Evolutionary conservation across 495 filamentous ascomycete species (phyloP).

Genomic region (Amorphotheca resinae): DNA sequence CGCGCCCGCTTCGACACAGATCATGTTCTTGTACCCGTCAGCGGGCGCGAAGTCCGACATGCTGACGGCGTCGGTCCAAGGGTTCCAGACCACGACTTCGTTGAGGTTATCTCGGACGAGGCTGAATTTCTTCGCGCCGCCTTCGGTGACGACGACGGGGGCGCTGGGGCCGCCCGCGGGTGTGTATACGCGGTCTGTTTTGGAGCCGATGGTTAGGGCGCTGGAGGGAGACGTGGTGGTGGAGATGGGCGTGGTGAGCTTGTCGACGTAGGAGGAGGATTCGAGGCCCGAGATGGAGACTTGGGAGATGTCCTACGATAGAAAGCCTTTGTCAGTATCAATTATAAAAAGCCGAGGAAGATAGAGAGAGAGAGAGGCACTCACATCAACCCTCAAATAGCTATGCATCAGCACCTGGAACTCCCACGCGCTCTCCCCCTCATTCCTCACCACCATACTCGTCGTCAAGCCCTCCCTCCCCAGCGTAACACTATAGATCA

Average conservation of each 20-base stretch:
- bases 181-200: slow-evolving; percentile 73
- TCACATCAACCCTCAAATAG: slow-evolving; percentile 70
- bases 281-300: slow-evolving; percentile 61
- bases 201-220: slow-evolving; percentile 46
- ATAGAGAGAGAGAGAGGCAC: slow-evolving; percentile 16
- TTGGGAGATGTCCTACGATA: slow-evolving; percentile 55
- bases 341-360: not conserved
- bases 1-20: slow-evolving; percentile 84
- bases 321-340: slow-evolving; percentile 1
- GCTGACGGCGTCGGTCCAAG: slow-evolving; percentile 74
- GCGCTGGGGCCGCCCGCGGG: slow-evolving; percentile 14
- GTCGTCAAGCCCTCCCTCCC: slow-evolving; percentile 63
- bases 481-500: slow-evolving; percentile 88
- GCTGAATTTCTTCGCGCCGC: slow-evolving; percentile 50
- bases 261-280: slow-evolving; percentile 65
- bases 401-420: slow-evolving; percentile 89
- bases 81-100: slow-evolving; percentile 96
- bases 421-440: slow-evolving; percentile 67
- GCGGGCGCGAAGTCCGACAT: slow-evolving; percentile 85
- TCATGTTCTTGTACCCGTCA: slow-evolving; percentile 80
- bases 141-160: slow-evolving; percentile 43
- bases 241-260: slow-evolving; percentile 48
- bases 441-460: slow-evolving; percentile 76
- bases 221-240: slow-evolving; percentile 25
- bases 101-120: slow-evolving; percentile 67